phyloP scores from a whole-genome alignment of 1,139 yeast species.

The Nakaseomyces sp. region DNA sequence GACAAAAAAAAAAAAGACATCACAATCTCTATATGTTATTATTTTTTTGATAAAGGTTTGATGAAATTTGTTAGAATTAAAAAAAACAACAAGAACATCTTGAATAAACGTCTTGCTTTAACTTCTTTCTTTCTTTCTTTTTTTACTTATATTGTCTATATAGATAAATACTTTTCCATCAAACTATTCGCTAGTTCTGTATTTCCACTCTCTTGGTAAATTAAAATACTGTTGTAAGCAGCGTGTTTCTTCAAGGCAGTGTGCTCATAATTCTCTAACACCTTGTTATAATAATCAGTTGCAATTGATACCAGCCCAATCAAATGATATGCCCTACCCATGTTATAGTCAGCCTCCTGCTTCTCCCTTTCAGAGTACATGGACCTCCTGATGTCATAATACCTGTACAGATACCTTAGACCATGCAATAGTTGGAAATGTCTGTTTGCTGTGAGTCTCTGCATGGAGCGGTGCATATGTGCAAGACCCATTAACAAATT shows the following conservation, averaged over 20 bases:
- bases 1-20: too few species aligned
- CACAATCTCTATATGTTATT: too few species aligned
- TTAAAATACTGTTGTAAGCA: slow-evolving; percentile 72
- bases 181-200: slow-evolving; percentile 50
- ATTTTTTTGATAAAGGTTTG: too few species aligned
- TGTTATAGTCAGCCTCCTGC: slow-evolving; percentile 76
- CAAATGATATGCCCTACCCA: slow-evolving; percentile 80
- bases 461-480: slow-evolving; percentile 88
- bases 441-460: slow-evolving; percentile 74
- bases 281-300: slow-evolving; percentile 59
- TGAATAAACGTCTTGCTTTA: too few species aligned
- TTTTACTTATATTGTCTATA: too few species aligned
- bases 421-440: slow-evolving; percentile 87
- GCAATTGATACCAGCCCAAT: slow-evolving; percentile 72
- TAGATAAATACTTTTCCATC: slow-evolving; percentile 50
- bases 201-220: slow-evolving; percentile 73
- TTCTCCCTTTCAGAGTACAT: slow-evolving; percentile 38
- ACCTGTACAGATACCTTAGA: slow-evolving; percentile 64
- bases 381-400: slow-evolving; percentile 40
- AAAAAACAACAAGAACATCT: too few species aligned
- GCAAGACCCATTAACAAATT: slow-evolving; percentile 68
- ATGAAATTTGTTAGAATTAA: too few species aligned
- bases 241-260: slow-evolving; percentile 66
- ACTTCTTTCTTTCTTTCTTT: not conserved
- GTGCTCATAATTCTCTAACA: slow-evolving; percentile 38